Evolutionary conservation across 2,329 filamentous ascomycete species (phyloP).

Genomic region (Berkeleyomyces basicola): DNA sequence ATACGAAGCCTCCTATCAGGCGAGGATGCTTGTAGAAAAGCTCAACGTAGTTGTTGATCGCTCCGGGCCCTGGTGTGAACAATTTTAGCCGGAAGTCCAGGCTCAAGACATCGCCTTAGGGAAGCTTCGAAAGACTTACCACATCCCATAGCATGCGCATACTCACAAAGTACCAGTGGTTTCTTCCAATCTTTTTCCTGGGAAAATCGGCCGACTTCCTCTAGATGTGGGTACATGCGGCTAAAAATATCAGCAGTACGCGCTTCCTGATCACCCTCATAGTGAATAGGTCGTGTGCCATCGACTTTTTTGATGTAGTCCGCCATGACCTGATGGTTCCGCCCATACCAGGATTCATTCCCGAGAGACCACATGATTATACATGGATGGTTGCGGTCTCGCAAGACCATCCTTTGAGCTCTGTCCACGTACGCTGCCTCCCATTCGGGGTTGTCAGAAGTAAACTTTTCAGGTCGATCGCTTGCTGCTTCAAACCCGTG

Average conservation of each 20-base stretch:
- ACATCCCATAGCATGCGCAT: conserved; percentile 45
- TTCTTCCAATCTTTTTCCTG: conserved; percentile 28
- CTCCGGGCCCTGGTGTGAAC: conserved; percentile 30
- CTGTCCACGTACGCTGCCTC: conserved; percentile 49
- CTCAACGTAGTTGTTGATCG: conserved; percentile 49
- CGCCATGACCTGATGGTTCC: conserved; percentile 52
- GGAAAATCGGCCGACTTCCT: conserved; percentile 26
- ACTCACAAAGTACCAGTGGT: conserved; percentile 41
- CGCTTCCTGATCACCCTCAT: conserved; percentile 44
- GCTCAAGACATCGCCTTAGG: background rate
- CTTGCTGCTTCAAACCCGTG: conserved; percentile 32
- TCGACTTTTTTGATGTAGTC: conserved; percentile 42
- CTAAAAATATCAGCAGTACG: conserved; percentile 45
- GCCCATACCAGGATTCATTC: conserved; percentile 55
- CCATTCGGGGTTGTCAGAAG: conserved; percentile 45
- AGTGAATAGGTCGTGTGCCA: conserved; percentile 42
- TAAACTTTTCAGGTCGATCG: conserved; percentile 29
- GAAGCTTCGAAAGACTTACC: background rate
- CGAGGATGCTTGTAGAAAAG: conserved; percentile 37
- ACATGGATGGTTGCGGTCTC: conserved; percentile 43
- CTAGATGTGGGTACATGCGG: conserved; percentile 45
- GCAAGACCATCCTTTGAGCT: conserved; percentile 43
- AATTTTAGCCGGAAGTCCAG: background rate
- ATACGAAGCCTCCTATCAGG: conserved; percentile 46
- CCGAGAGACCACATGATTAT: conserved; percentile 58